Percentiles rank a stretch among this genome's conserved stretches.
Conservation (phyloP, 202 grass and related monocot genomes). For the Miscanthus sacchariflorus region DNA sequence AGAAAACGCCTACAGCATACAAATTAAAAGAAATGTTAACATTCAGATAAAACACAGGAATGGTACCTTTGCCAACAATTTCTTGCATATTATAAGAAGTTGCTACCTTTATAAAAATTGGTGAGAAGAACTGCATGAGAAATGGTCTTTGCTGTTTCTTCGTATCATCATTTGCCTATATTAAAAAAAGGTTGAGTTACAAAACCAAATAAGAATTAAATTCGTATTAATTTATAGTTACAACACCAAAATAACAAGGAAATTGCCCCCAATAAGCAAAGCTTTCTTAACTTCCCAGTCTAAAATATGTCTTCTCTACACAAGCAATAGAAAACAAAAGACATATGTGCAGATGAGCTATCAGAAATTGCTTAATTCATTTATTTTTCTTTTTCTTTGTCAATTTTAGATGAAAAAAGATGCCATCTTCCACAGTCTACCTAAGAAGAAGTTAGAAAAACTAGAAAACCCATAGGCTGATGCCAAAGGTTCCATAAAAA, state of each 20-base stretch:
- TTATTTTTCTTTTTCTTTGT: neutral
- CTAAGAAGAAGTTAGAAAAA: neutral
- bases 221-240: neutral
- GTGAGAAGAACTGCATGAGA: constrained; percentile 89
- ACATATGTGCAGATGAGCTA: neutral
- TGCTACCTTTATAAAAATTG: constrained; percentile 95
- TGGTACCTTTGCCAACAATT: neutral
- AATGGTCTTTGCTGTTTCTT: constrained; percentile 91
- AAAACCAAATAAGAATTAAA: constrained; percentile 23
- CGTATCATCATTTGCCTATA: constrained; percentile 74
- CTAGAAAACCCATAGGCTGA: neutral
- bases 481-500: neutral
- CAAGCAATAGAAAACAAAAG: constrained; percentile 8
- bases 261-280: constrained; percentile 17
- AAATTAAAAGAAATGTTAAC: constrained; percentile 41
- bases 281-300: neutral
- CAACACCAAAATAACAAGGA: neutral
- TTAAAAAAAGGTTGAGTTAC: constrained; percentile 36
- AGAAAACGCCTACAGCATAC: constrained; percentile 85
- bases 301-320: neutral
- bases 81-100: constrained; percentile 23
- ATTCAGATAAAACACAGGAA: constrained; percentile 22
- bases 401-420: neutral
- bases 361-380: neutral
- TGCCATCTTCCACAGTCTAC: neutral